phyloP scores from a whole-genome alignment of 2,329 filamentous ascomycete species.

The Peltaster fructicola region DNA sequence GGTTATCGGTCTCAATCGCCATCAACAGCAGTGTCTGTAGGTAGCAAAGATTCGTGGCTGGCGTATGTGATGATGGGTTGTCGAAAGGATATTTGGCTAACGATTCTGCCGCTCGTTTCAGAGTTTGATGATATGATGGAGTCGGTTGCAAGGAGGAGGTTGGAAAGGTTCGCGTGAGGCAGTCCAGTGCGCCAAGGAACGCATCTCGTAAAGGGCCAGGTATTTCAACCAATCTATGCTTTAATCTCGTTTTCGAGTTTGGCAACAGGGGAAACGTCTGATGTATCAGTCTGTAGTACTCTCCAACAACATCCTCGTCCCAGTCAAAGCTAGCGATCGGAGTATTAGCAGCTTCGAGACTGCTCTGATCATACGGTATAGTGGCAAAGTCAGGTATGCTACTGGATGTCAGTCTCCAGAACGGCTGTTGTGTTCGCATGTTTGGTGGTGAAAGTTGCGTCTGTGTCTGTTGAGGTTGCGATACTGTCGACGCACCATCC shows the following conservation, averaged over 20 bases:
- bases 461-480: constrained; percentile 1
- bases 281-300: constrained; percentile 47
- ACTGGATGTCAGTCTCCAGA: constrained; percentile 14
- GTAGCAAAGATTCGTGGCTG: constrained; percentile 34
- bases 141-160: constrained; percentile 20
- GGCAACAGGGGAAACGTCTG: constrained; percentile 50
- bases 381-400: constrained; percentile 13
- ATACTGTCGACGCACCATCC: too few species aligned
- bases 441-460: constrained; percentile 4
- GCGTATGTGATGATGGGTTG: constrained; percentile 22
- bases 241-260: constrained; percentile 36
- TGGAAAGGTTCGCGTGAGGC: constrained; percentile 38
- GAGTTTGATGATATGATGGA: constrained; percentile 18
- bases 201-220: constrained; percentile 41
- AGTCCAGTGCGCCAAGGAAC: constrained; percentile 45
- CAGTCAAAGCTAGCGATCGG: constrained; percentile 22
- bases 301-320: constrained; percentile 28
- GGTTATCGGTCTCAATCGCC: constrained; percentile 46
- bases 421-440: constrained; percentile 10
- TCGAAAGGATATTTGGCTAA: constrained; percentile 29
- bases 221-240: constrained; percentile 38
- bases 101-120: constrained; percentile 26
- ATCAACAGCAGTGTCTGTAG: constrained; percentile 51
- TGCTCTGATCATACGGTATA: constrained; percentile 12
- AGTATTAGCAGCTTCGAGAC: constrained; percentile 7